phyloP scores from a whole-genome alignment of 805 yeast species.

The Myxozyma nipponensis region DNA sequence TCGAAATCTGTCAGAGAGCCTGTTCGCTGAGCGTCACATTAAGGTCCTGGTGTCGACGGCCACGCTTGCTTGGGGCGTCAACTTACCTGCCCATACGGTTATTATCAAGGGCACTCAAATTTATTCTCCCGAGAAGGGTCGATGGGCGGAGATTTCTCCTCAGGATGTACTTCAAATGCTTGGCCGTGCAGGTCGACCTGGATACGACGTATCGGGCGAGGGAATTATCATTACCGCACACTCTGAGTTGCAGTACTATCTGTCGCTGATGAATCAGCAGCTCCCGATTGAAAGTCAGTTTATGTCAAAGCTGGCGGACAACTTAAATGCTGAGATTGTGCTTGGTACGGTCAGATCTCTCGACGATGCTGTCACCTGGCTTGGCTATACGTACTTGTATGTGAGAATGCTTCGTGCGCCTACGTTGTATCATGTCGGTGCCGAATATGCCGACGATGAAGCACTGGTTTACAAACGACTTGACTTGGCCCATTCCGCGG shows the following conservation, averaged over 20 bases:
- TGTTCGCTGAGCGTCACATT: slow-evolving; percentile 44
- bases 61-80: slow-evolving; percentile 59
- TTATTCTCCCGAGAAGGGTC: slow-evolving; percentile 84
- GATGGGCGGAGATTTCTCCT: slow-evolving; percentile 47
- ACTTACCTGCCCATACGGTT: slow-evolving; percentile 59
- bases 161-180: slow-evolving; percentile 57
- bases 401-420: slow-evolving; percentile 61
- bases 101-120: slow-evolving; percentile 56
- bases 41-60: slow-evolving; percentile 56
- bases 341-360: slow-evolving; percentile 41
- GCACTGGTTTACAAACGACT: slow-evolving; percentile 51
- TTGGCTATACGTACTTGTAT: slow-evolving; percentile 46
- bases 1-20: slow-evolving; percentile 45
- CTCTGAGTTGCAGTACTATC: slow-evolving; percentile 40
- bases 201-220: slow-evolving; percentile 50
- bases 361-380: slow-evolving; percentile 46
- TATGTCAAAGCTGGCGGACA: slow-evolving; percentile 29
- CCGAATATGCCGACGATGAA: slow-evolving; percentile 54
- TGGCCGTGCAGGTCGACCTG: slow-evolving; percentile 44
- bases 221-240: slow-evolving; percentile 49
- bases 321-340: slow-evolving; percentile 44
- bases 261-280: slow-evolving; percentile 43
- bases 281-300: slow-evolving; percentile 47
- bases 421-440: slow-evolving; percentile 67
- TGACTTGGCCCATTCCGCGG: slow-evolving; percentile 74